Conservation (phyloP, 306 rosid genomes). For the Gynostemma pentaphyllum region DNA sequence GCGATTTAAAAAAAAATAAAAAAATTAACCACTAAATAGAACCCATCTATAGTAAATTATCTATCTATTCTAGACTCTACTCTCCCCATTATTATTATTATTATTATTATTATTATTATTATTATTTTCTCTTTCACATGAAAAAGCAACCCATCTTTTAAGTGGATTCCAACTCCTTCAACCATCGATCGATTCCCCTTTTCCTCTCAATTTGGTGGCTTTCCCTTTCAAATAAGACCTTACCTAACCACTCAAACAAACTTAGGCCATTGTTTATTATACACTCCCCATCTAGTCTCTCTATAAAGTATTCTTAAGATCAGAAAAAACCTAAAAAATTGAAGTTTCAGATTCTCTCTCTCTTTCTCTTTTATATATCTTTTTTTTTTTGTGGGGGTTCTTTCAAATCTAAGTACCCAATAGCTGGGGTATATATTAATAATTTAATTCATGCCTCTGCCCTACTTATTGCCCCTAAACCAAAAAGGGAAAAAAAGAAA, state of each 20-base stretch:
- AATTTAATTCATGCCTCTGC: background rate
- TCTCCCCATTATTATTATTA: conserved; percentile 30
- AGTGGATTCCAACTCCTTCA: conserved; percentile 99
- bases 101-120: no score
- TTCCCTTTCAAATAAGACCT: background rate
- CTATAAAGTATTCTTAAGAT: background rate
- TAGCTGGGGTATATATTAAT: no score
- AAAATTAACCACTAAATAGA: no score
- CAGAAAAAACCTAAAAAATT: background rate
- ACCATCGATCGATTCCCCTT: conserved; percentile 22
- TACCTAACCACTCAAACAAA: background rate
- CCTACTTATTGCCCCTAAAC: background rate
- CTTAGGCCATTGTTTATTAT: background rate
- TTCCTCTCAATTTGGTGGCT: background rate
- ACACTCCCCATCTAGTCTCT: background rate
- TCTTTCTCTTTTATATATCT: no score
- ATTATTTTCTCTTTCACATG: conserved; percentile 30
- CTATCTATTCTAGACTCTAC: conserved; percentile 34
- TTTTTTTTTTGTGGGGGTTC: background rate
- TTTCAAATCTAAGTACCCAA: conserved; percentile 4
- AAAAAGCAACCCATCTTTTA: conserved; percentile 30
- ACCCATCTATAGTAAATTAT: no score
- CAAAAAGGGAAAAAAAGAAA: background rate
- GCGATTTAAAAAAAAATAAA: no score
- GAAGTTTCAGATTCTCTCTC: background rate